Conservation (phyloP, 257 asterid species). For the Anisodus tanguticus region DNA sequence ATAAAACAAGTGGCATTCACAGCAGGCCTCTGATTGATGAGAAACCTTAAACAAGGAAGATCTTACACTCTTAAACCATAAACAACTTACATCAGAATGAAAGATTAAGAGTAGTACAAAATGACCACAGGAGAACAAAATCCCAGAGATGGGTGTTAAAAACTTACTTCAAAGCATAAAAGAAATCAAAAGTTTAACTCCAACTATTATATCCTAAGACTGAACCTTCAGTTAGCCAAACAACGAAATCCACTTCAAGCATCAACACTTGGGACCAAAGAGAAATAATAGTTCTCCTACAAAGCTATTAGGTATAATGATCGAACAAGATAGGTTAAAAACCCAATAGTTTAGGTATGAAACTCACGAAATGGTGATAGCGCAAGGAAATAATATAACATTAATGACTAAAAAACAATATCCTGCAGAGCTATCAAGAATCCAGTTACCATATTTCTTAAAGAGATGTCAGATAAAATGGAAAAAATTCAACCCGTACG, state of each 20-base stretch:
- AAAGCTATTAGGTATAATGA: not conserved
- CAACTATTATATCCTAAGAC: conserved; percentile 7
- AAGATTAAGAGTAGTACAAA: not conserved
- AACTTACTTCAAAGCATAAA: not conserved
- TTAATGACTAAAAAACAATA: not conserved
- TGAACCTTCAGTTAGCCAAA: conserved; percentile 12
- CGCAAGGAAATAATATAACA: not conserved
- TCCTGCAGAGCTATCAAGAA: not conserved
- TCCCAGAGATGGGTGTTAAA: not conserved
- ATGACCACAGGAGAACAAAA: not conserved
- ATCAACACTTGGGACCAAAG: not conserved
- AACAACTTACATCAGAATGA: not conserved
- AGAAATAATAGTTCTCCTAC: not conserved
- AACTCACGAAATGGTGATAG: not conserved
- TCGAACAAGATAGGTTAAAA: not conserved
- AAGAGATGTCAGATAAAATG: conserved; percentile 3
- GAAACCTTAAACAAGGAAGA: not conserved
- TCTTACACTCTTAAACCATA: not conserved
- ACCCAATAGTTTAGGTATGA: not conserved
- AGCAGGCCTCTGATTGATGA: conserved; percentile 12
- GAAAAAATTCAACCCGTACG: not conserved
- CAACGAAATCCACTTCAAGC: not conserved
- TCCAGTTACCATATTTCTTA: not conserved
- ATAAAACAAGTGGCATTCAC: not conserved
- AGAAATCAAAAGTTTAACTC: not conserved